These are phyloP conservation scores for Mucor irregularis DNA, from an alignment of 371 early-diverging fungal species.

Conservation along the genomic window DNA sequence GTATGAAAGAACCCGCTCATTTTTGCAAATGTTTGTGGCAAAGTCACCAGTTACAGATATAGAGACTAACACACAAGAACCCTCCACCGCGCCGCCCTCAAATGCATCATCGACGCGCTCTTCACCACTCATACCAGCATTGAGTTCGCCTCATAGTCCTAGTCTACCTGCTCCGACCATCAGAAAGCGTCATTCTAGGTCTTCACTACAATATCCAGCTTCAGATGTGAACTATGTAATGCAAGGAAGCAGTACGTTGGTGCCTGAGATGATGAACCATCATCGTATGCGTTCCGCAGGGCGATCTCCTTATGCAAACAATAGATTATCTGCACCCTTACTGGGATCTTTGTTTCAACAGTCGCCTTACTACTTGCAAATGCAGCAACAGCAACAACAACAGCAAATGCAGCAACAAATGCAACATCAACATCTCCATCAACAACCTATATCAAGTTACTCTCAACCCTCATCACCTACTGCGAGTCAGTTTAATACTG, in stretches of 20 bases:
- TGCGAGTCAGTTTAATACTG: constrained; percentile 1
- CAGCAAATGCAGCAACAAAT: constrained; percentile 3
- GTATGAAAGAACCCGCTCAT: constrained; percentile 7
- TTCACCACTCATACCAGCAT: constrained; percentile 14
- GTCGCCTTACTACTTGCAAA: constrained; percentile 19
- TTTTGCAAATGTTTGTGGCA: constrained; percentile 4
- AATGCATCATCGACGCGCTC: constrained; percentile 26
- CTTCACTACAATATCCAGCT: constrained; percentile 10
- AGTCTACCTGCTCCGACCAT: constrained; percentile 9
- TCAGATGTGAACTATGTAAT: constrained; percentile 9
- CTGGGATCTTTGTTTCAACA: constrained; percentile 23
- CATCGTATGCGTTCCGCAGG: constrained; percentile 14
- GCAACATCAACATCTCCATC: constrained; percentile 4
- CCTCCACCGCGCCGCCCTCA: constrained; percentile 12
- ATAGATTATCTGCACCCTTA: constrained; percentile 35
- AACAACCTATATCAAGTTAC: constrained; percentile 5
- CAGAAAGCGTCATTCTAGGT: constrained; percentile 17
- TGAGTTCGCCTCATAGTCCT: constrained; percentile 21
- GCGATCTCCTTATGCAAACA: constrained; percentile 20
- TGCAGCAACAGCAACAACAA: constrained; percentile 16
- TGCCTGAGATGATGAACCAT: constrained; percentile 2
- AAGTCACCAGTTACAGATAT: constrained; percentile 25
- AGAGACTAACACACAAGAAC: not conserved
- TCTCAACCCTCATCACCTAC: constrained; percentile 22
- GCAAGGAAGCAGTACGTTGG: constrained; percentile 5